Base-by-base conservation (phyloP, 345 rosid species). In the Dovyalis caffra region DNA sequence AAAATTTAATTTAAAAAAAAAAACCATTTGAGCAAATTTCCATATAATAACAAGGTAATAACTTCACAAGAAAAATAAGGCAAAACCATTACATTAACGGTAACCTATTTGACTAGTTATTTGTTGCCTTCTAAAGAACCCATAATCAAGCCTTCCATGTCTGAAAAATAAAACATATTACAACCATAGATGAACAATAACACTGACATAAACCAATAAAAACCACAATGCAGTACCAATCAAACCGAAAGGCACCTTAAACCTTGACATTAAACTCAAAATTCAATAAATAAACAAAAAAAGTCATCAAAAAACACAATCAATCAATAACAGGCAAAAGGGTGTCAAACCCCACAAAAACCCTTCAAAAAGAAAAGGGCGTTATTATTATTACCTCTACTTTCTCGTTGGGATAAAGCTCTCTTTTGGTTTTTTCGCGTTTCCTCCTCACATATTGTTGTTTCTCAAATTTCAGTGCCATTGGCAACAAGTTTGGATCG, bases 361-460 rank as follows among this genome's bases (percentile, higher is more conserved):
- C 0, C 29, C 3, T 25, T 15, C 3, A 32, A n/a, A n/a, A n/a
- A n/a, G n/a, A 33, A 21, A 33, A 35, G 21, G 56, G 25, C 16
- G 23, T n/a, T 68, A 10, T 5, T 14, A 40, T 40, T 31, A 18
- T 49, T 79, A 83, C 86, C 83, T 86, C 88, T 0, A 83, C 88
- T 79, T 56, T 75, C 8, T 81, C 74, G n/a, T 66, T 72, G 16
- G 45, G 58, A 49, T 38, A 62, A 14, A 81, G 71, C 60, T 71
- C 64, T 8, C 43, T 69, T 47, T 21, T 43, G 62, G 40, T 25
- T 53, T 43, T 77, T 60, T 62, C 69, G 45, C 80, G 82, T 74
- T 75, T 81, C 65, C 64, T 61, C 68, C 53, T 68, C 21, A 7
- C 45, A 11, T 66, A 33, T 2, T 34, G 61, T 18, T 25, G 51